These are phyloP conservation scores for Zasmidium citrigriseum DNA, from an alignment of 2,329 filamentous ascomycete species.

Conservation along the genomic window DNA sequence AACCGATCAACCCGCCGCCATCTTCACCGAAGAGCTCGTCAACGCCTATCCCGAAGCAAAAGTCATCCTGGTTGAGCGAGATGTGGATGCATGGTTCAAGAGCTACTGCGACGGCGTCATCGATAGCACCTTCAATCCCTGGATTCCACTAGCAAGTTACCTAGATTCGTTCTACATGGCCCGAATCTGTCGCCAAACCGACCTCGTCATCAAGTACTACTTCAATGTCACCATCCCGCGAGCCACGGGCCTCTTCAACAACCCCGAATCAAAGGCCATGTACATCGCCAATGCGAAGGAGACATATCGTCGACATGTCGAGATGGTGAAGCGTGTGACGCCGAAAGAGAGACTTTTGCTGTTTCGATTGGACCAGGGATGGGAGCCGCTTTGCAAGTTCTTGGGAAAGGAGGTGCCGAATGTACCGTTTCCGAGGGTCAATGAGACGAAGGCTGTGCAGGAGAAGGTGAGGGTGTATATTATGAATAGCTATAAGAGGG, in stretches of 20 bases:
- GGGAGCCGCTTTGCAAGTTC: conserved; percentile 18
- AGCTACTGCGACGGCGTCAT: neutral
- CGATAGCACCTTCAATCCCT: neutral
- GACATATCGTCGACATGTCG: conserved; percentile 10
- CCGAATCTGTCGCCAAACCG: neutral
- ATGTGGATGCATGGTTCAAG: conserved; percentile 40
- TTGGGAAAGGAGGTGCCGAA: conserved; percentile 12
- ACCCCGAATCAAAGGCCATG: neutral
- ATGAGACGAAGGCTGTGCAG: conserved; percentile 7
- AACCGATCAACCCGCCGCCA: conserved; percentile 14
- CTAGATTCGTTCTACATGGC: conserved; percentile 3
- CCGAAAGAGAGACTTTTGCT: conserved; percentile 10
- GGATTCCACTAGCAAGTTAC: neutral
- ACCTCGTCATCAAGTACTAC: conserved; percentile 5
- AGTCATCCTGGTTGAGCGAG: conserved; percentile 55
- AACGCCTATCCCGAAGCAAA: conserved; percentile 14
- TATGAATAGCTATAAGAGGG: neutral
- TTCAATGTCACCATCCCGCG: conserved; percentile 5
- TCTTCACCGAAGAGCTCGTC: conserved; percentile 21
- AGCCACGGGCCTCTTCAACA: neutral
- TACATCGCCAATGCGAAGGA: conserved; percentile 12
- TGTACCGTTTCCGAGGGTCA: conserved; percentile 13
- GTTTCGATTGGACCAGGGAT: conserved; percentile 12
- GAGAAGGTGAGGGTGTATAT: neutral
- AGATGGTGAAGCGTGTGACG: conserved; percentile 3